Evolutionary conservation across 1,284 basidiomycete genomes (phyloP), one percentile per base, ranked within the genome.

Genomic region (Cutaneotrichosporon spelunceum): DNA sequence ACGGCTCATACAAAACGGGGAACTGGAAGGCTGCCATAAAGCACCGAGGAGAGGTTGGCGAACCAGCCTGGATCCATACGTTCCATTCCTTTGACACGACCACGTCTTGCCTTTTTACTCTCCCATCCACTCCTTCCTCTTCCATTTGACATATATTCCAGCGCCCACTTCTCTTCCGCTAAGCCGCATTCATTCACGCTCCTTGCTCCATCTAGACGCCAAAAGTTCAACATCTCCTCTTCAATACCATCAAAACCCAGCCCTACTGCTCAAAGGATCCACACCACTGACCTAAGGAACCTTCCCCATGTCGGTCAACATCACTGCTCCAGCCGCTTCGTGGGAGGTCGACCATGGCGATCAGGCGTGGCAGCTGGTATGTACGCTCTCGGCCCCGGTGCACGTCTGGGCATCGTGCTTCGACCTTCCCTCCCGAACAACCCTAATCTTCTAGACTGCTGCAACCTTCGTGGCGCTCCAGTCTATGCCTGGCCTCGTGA

Each of bases 401-500:
- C 30, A 7, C 30, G 30, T n/a, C n/a, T n/a, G 30, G 30, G 2
- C 13, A 33, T 33, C 4, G 13, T 33, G 8, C 30, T 33, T 33
- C 13, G 30, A 33, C 39, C 45, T 48, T 24, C 26, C 45, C 16
- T 2, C 2, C 21, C 26, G n/a, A n/a, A n/a, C 45, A 21, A 3
- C 24, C 3, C 45, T 48, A 11, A 48, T 16, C 21, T 11, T 33
- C 30, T 9, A 48, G 45, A 48, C 45, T 23, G 45, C 45, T 16
- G 45, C 45, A 4, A 48, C 45, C 21, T 48, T 48, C 23, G 45
- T 48, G 14, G 45, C 45, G 2, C 45, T 48, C 45, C 45, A 48
- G 45, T 24, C 45, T 24, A 24, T 48, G 21, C 45, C 45, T 8
- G 45, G 45, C 23, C 45, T 48, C 45, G 45, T 48, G 45, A 48